phyloP scores from a whole-genome alignment of 2,329 filamentous ascomycete genomes.

The Fusarium nurragi region DNA sequence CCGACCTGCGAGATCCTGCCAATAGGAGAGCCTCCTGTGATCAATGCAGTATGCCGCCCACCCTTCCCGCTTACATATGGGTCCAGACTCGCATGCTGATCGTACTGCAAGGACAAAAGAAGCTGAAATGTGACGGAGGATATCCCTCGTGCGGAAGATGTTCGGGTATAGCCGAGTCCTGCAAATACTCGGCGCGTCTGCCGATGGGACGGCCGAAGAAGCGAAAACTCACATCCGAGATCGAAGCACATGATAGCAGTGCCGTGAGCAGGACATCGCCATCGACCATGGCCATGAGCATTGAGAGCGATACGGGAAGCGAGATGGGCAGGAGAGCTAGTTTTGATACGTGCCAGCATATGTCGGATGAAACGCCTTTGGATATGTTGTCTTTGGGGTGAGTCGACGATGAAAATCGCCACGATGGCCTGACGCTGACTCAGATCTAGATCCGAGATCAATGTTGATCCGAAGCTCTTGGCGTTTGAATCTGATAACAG shows the following conservation, averaged over 20 bases:
- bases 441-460: conserved; percentile 29
- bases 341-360: conserved; percentile 23
- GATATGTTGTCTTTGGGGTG: conserved; percentile 30
- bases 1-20: conserved; percentile 18
- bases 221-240: conserved; percentile 27
- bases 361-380: conserved; percentile 9
- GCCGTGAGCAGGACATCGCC: conserved; percentile 13
- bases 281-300: conserved; percentile 10
- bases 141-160: conserved; percentile 39
- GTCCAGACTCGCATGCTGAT: conserved; percentile 3
- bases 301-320: conserved; percentile 11
- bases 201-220: conserved; percentile 44
- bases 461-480: conserved; percentile 24
- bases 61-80: conserved; percentile 6
- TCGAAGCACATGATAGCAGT: conserved; percentile 14
- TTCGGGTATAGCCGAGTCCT: conserved; percentile 14
- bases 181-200: conserved; percentile 38
- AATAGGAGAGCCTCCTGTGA: conserved; percentile 43
- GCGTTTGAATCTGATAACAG: conserved; percentile 8
- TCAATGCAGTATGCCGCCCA: conserved; percentile 37
- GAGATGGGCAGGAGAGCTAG: conserved; percentile 14
- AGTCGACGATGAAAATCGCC: background rate
- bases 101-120: conserved; percentile 40
- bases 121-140: conserved; percentile 42
- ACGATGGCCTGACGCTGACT: conserved; percentile 13